phyloP scores from a whole-genome alignment of 2,329 filamentous ascomycete genomes.

The Coleophoma eucalyptorum region DNA sequence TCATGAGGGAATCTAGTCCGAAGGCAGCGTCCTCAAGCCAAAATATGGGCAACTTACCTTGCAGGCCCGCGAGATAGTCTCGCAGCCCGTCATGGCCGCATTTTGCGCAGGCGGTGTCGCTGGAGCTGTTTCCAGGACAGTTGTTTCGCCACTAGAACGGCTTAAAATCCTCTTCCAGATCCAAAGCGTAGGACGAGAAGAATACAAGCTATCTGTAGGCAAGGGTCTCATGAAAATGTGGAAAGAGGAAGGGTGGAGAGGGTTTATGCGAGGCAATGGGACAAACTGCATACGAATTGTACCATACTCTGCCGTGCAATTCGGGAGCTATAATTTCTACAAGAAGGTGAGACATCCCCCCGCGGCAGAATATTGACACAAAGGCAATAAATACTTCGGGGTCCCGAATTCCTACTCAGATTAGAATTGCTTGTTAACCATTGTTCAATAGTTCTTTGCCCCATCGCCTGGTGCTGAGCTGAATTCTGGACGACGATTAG shows the following conservation, averaged over 20 bases:
- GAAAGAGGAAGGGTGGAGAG: slow-evolving; percentile 92
- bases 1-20: slow-evolving; percentile 12
- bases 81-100: slow-evolving; percentile 83
- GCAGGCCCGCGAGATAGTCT: slow-evolving; percentile 46
- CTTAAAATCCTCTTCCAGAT: slow-evolving; percentile 98
- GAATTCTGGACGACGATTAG: slow-evolving; percentile 67
- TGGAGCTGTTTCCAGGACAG: slow-evolving; percentile 94
- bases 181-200: slow-evolving; percentile 83
- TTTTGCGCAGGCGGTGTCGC: slow-evolving; percentile 94
- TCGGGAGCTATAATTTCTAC: slow-evolving; percentile 97
- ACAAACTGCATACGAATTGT: slow-evolving; percentile 98
- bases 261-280: slow-evolving; percentile 96
- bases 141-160: slow-evolving; percentile 92
- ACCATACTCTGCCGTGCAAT: slow-evolving; percentile 96
- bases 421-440: too few species aligned
- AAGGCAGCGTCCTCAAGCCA: slow-evolving; percentile 20
- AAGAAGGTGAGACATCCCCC: slow-evolving; percentile 64
- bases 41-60: slow-evolving; percentile 25
- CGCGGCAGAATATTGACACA: neutral
- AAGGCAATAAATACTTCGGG: neutral
- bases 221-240: slow-evolving; percentile 94
- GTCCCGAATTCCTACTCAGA: too few species aligned
- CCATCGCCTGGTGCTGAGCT: slow-evolving; percentile 69
- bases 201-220: slow-evolving; percentile 89
- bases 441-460: slow-evolving; percentile 63